Evolutionary conservation across 2,329 filamentous ascomycete species (phyloP).

Genomic region (Pseudodiploospora longispora): DNA sequence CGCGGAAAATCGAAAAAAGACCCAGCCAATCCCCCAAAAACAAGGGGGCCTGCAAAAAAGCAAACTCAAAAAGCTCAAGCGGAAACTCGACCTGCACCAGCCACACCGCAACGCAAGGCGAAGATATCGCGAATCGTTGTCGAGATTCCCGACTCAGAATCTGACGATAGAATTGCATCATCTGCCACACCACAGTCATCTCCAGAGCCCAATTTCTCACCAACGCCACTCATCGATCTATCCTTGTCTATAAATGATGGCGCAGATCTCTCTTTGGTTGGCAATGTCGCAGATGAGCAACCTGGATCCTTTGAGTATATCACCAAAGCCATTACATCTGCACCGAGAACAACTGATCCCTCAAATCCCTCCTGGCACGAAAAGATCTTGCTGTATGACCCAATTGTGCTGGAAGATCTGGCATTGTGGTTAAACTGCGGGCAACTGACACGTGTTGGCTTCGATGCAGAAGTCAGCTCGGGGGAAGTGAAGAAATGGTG

Average conservation of each 20-base stretch:
- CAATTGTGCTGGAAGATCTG: conserved; percentile 80
- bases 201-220: conserved; percentile 34
- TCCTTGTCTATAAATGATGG: conserved; percentile 36
- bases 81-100: conserved; percentile 10
- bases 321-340: conserved; percentile 43
- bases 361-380: conserved; percentile 69
- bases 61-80: neutral
- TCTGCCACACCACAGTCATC: conserved; percentile 27
- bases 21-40: conserved; percentile 6
- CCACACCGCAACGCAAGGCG: conserved; percentile 8
- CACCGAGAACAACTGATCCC: conserved; percentile 42
- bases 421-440: conserved; percentile 74
- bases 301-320: conserved; percentile 43
- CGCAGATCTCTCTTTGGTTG: conserved; percentile 33
- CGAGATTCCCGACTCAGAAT: conserved; percentile 48
- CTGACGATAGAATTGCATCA: conserved; percentile 23
- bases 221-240: conserved; percentile 33
- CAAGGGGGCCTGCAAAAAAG: neutral
- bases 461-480: conserved; percentile 55
- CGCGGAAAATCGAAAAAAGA: conserved; percentile 36
- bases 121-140: conserved; percentile 15
- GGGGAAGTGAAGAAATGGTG: conserved; percentile 81
- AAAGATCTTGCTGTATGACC: conserved; percentile 89
- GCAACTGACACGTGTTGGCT: conserved; percentile 53
- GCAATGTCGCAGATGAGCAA: conserved; percentile 34